These are phyloP conservation scores for Polyplosphaeria fusca DNA, from an alignment of 495 filamentous ascomycete species.

Conservation along the genomic window DNA sequence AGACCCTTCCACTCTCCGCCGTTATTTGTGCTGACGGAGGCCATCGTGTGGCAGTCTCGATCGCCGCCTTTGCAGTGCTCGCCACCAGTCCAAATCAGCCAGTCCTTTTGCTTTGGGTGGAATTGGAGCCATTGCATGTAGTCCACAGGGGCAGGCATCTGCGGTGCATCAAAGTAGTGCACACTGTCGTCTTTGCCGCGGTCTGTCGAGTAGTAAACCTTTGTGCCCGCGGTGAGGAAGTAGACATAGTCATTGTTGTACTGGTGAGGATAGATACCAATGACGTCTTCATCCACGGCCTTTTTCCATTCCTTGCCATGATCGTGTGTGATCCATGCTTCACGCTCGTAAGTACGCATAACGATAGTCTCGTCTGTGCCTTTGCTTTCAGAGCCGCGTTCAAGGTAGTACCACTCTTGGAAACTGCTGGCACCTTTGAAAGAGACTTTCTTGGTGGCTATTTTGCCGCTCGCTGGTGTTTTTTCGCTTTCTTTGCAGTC, in stretches of 20 bases:
- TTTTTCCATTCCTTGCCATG: constrained; percentile 83
- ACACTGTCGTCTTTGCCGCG: constrained; percentile 56
- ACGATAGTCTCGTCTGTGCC: constrained; percentile 72
- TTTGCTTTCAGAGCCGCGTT: constrained; percentile 69
- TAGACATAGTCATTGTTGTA: constrained; percentile 80
- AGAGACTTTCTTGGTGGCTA: constrained; percentile 51
- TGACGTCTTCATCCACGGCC: constrained; percentile 58
- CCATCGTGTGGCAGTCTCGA: constrained; percentile 62
- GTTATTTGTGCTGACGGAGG: constrained; percentile 68
- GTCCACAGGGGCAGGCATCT: constrained; percentile 46
- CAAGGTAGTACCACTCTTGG: constrained; percentile 73
- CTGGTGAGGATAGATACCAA: constrained; percentile 66
- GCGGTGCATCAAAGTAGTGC: constrained; percentile 61
- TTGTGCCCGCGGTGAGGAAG: constrained; percentile 67
- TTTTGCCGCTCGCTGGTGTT: constrained; percentile 56
- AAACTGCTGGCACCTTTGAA: constrained; percentile 60
- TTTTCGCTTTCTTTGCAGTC: constrained; percentile 51
- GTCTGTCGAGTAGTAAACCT: constrained; percentile 74
- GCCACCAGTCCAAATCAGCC: constrained; percentile 85
- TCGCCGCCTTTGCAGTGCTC: constrained; percentile 50
- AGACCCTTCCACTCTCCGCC: constrained; percentile 72
- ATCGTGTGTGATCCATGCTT: constrained; percentile 70
- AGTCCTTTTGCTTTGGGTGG: constrained; percentile 76
- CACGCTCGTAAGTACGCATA: constrained; percentile 62
- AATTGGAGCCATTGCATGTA: constrained; percentile 60